Evolutionary conservation across 805 yeast genomes (phyloP).

Genomic region (Alloascoidea africana): DNA sequence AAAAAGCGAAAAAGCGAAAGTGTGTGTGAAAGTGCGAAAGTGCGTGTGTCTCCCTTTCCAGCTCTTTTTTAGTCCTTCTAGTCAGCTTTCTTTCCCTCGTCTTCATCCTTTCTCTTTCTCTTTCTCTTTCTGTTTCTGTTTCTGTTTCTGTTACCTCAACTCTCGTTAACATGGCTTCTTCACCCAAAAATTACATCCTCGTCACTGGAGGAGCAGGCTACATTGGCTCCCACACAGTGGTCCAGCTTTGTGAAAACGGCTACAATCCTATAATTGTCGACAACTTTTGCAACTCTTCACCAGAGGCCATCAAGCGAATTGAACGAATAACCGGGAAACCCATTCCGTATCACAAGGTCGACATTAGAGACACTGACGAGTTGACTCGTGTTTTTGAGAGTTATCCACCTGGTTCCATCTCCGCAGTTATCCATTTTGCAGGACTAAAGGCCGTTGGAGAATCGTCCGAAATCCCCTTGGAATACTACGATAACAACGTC

Average conservation of each 20-base stretch:
- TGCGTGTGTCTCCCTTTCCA: no score
- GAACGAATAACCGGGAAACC: slow-evolving; percentile 34
- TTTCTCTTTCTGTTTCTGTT: no score
- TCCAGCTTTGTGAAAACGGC: slow-evolving; percentile 44
- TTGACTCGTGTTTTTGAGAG: slow-evolving; percentile 31
- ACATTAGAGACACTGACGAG: slow-evolving; percentile 34
- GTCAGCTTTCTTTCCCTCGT: no score
- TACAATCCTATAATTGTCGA: slow-evolving; percentile 62
- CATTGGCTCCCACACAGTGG: slow-evolving; percentile 71
- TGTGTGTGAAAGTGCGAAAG: no score
- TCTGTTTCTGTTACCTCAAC: no score
- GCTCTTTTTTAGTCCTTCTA: no score
- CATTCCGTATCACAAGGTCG: slow-evolving; percentile 43
- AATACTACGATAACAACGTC: slow-evolving; percentile 55
- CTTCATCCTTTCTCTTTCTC: no score
- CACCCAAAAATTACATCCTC: slow-evolving; percentile 30
- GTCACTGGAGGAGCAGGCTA: slow-evolving; percentile 86
- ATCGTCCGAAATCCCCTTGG: slow-evolving; percentile 49
- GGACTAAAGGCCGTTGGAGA: slow-evolving; percentile 79
- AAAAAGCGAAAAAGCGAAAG: no score
- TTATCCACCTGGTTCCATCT: slow-evolving; percentile 29
- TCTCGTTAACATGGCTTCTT: no score
- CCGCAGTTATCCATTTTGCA: slow-evolving; percentile 64
- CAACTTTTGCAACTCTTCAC: slow-evolving; percentile 49
- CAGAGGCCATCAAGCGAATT: slow-evolving; percentile 48